Percentiles rank a stretch among this genome's conserved stretches.
phyloP scores from a whole-genome alignment of 2,329 filamentous ascomycete genomes.

The Hawksworthiomyces lignivorus region DNA sequence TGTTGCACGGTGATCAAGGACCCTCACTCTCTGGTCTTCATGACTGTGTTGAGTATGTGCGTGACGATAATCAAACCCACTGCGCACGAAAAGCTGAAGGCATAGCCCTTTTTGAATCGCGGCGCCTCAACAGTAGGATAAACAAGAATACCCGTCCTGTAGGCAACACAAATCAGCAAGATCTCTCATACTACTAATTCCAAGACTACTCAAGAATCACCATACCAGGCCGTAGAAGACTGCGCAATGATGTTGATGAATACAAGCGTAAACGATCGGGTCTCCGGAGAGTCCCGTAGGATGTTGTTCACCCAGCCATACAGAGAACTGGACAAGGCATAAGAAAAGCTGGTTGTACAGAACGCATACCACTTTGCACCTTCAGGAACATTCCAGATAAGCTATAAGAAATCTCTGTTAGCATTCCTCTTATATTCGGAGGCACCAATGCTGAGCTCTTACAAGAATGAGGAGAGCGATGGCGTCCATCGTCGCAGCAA shows the following conservation, averaged over 20 bases:
- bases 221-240: conserved; percentile 45
- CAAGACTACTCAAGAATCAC: too few species aligned
- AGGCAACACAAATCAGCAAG: too few species aligned
- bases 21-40: neutral
- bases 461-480: conserved; percentile 42
- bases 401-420: conserved; percentile 7
- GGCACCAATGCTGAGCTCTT: neutral
- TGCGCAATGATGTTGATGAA: conserved; percentile 44
- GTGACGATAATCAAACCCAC: conserved; percentile 2
- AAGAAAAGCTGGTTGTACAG: conserved; percentile 38
- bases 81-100: conserved; percentile 3
- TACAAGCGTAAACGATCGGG: conserved; percentile 25
- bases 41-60: neutral
- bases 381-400: conserved; percentile 51
- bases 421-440: too few species aligned
- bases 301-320: conserved; percentile 49
- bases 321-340: conserved; percentile 46
- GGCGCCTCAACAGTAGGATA: conserved; percentile 6
- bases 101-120: conserved; percentile 2
- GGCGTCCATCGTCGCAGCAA: conserved; percentile 42
- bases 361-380: conserved; percentile 47
- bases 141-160: conserved; percentile 5
- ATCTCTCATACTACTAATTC: too few species aligned
- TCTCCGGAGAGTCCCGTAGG: conserved; percentile 35
- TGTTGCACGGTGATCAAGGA: too few species aligned